Evolutionary conservation across 129 eudicot species (phyloP), one percentile per base, ranked within the genome.

Genomic region (Oenanthe sinensis): DNA sequence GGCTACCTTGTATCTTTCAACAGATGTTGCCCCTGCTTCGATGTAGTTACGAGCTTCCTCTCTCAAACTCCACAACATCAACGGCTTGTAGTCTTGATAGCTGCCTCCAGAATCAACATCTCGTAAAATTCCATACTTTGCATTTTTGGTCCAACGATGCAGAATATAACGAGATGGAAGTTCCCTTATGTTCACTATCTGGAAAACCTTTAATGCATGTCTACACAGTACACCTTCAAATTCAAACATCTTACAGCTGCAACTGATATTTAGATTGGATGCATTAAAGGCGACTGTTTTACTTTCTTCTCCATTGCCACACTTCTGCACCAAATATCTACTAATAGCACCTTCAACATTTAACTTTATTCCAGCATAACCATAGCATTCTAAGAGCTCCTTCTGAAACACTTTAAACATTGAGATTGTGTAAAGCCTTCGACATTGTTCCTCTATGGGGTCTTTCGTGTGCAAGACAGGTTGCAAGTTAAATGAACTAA

Each of bases 241-340:
- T 68, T 92, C 97, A 75, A 92, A 92, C 97, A 92, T 88, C 76
- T 87, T 87, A 81, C 97, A 92, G 68, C 96, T 92, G 82, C 97
- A 92, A 65, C 85, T 90, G 82, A 87, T 75, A 49, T 92, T 92
- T 49, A 90, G 85, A 82, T 90, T 92, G 17, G 93, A 88, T 24
- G 90, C 89, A 40, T 90, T 92, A n/a, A 90, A 88, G 74, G 96
- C 93, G 58, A 90, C 97, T 0, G 96, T 92, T 48, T 88, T 79
- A 71, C 93, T 79, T 83, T 90, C 97, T 20, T 92, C 96, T 15
- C 91, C 93, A 71, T 86, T 92, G 9, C 90, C 92, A 62, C 93
- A 84, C 80, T 90, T 90, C 71, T 90, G 96, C 70, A 92, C 93
- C 76, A 90, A 46, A 85, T 90, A 92, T 44, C 96, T 79, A 78